Percentiles rank a stretch among this genome's conserved stretches.
These are phyloP conservation scores for Curvularia sp. DNA, from an alignment of 2,329 filamentous ascomycete genomes.

Conservation along the genomic window DNA sequence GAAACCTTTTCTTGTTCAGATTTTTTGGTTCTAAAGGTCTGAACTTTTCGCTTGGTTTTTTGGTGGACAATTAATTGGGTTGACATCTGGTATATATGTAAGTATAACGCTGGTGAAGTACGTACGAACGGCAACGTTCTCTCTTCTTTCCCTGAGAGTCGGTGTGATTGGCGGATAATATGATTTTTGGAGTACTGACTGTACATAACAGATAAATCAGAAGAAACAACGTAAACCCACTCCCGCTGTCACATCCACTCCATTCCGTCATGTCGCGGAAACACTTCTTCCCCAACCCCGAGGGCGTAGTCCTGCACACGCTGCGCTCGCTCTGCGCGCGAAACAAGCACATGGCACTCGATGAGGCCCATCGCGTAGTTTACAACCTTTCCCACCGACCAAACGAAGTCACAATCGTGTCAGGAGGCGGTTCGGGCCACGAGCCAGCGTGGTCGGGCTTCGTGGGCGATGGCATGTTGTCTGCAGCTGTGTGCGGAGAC, in stretches of 20 bases:
- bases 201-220: neutral
- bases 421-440: constrained; percentile 57
- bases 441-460: constrained; percentile 59
- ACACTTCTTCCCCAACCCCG: constrained; percentile 61
- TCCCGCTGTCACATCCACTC: neutral
- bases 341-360: constrained; percentile 54
- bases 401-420: constrained; percentile 55
- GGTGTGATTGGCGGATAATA: neutral
- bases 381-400: constrained; percentile 55
- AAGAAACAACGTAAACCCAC: neutral
- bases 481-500: constrained; percentile 57
- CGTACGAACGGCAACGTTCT: neutral
- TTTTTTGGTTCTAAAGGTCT: neutral
- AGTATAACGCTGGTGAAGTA: neutral
- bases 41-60: neutral
- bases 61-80: too few species aligned
- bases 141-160: neutral
- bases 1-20: neutral
- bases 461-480: constrained; percentile 58
- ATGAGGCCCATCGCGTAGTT: constrained; percentile 57
- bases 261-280: constrained; percentile 57
- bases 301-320: constrained; percentile 59
- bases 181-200: neutral
- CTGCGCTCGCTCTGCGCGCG: constrained; percentile 56
- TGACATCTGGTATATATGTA: neutral